phyloP scores from a whole-genome alignment of 225 moss, liverwort and hornwort species.

The Neckera pumila region DNA sequence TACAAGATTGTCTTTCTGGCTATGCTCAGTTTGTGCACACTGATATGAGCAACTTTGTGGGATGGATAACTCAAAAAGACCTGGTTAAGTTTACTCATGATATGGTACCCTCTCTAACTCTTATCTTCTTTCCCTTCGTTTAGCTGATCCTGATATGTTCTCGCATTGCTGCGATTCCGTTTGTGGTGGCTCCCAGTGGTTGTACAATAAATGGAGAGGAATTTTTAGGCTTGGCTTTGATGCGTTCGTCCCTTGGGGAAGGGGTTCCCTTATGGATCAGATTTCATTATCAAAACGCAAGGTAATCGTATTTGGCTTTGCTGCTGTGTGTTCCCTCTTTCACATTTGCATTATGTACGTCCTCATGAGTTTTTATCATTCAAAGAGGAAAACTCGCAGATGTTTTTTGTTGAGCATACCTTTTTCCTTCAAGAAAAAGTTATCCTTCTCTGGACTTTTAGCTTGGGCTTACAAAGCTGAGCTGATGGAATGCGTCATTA shows the following conservation, averaged over 20 bases:
- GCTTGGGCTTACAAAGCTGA: neutral
- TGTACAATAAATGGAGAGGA: conserved; percentile 52
- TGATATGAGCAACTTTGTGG: conserved; percentile 99
- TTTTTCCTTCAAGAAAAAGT: neutral
- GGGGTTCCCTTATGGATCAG: conserved; percentile 36
- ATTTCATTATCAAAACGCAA: conserved; percentile 44
- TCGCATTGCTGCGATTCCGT: conserved; percentile 20
- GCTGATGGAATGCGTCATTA: neutral
- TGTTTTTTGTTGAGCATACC: too few species aligned
- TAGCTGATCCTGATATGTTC: conserved; percentile 32
- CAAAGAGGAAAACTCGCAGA: neutral
- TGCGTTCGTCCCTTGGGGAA: conserved; percentile 29
- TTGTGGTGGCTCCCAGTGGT: conserved; percentile 43
- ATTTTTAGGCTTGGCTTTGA: conserved; percentile 42
- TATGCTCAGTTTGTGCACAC: conserved; percentile 98
- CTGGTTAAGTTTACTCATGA: conserved; percentile 89
- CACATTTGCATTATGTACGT: neutral
- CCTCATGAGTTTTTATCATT: neutral
- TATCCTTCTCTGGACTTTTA: neutral
- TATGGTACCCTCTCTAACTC: conserved; percentile 65
- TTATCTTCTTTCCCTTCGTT: neutral
- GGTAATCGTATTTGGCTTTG: conserved; percentile 23
- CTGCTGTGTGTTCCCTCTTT: neutral
- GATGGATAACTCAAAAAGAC: conserved; percentile 99
- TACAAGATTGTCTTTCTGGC: conserved; percentile 57